Evolutionary conservation across 805 yeast genomes (phyloP), one percentile per base, ranked within the genome.

Genomic region (Ogataea wickerhamii): DNA sequence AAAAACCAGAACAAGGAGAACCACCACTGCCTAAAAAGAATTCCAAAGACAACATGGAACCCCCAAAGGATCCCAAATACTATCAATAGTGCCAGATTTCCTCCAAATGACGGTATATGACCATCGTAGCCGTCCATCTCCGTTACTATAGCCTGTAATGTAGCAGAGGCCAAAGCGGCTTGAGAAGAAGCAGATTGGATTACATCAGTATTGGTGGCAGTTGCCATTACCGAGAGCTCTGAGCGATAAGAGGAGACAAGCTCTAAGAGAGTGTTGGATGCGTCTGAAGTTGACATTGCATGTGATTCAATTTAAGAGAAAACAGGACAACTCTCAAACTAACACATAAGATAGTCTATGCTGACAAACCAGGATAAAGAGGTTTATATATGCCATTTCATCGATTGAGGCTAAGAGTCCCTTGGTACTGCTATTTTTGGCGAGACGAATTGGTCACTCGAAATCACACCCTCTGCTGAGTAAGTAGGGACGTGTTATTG

Each of bases 11-110:
- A 69, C 2, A 64, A 49, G 4, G 80, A 74, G 52, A 83, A 76
- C 81, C 88, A 84, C 70, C 73, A 70, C 47, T 80, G 82, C 23
- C 64, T 66, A 43, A 64, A 72, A 48, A 58, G 65, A 0, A 71
- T 13, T 2, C 74, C 74, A 2, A 73, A 50, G 2, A 44, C 50
- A 1, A 69, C 44, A 34, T 81, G 82, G 12, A 51, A 34, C 0
- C 56, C 38, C 22, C 76, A 56, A 7, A 74, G 57, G 70, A 4
- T 14, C 7, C 17, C 29, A 26, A 26, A 26, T 8, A 26, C 17
- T 7, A 26, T 26, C 8, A 78, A 56, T 51, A 80, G 74, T 0
- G 79, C 72, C n/a, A 68, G 38, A 53, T 86, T 86, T 14, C 80
- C 86, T 3, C 73, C 74, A 4, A 64, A 46, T 34, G 68, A 66